phyloP scores from a whole-genome alignment of 257 asterid species.

The Misopates orontium region DNA sequence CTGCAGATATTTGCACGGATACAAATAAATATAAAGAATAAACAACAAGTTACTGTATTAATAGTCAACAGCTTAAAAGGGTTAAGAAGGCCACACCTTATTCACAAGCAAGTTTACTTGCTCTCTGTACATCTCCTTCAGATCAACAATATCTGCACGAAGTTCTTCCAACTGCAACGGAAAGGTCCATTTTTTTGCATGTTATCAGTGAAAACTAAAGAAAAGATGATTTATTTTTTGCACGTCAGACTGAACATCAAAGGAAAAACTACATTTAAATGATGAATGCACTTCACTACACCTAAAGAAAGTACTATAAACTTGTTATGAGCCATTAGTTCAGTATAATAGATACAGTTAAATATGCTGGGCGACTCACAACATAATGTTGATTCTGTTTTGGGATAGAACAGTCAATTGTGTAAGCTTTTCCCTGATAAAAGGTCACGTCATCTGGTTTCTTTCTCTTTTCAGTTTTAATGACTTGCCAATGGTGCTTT shows the following conservation, averaged over 20 bases:
- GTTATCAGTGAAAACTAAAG: constrained; percentile 11
- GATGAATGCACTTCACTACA: not conserved
- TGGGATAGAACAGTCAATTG: not conserved
- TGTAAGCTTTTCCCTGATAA: not conserved
- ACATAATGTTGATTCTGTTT: not conserved
- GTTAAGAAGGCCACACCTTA: constrained; percentile 48
- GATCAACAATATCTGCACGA: constrained; percentile 86
- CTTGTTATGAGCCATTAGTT: not conserved
- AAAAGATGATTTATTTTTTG: not conserved
- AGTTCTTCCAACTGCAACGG: constrained; percentile 91
- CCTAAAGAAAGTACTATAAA: not conserved
- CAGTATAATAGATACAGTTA: not conserved
- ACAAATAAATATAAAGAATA: not conserved
- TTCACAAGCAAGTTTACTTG: constrained; percentile 96
- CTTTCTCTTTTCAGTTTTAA: too few relatives aligned
- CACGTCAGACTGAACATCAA: too few relatives aligned
- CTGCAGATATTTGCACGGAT: constrained; percentile 38
- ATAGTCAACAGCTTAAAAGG: not conserved
- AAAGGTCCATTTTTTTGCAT: constrained; percentile 2
- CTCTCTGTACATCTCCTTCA: constrained; percentile 97
- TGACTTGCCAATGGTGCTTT: too few relatives aligned
- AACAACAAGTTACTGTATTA: not conserved
- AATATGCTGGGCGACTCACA: not conserved
- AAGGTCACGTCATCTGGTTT: too few relatives aligned
- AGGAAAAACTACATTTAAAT: too few relatives aligned